Evolutionary conservation across 2,329 filamentous ascomycete genomes (phyloP).

Genomic region (Davidsoniella eucalypti): DNA sequence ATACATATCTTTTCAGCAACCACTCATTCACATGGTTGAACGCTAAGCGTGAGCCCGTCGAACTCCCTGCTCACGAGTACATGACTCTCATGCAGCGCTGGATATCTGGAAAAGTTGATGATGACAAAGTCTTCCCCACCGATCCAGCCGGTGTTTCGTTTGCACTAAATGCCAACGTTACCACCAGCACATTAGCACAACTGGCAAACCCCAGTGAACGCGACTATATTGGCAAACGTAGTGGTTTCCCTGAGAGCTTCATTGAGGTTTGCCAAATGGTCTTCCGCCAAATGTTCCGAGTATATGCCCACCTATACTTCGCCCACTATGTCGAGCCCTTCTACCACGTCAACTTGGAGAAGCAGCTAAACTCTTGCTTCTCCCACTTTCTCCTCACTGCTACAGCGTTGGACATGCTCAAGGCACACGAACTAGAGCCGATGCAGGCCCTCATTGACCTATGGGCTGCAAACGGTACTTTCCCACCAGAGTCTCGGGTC

Average conservation of each 20-base stretch:
- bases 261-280: slow-evolving; percentile 81
- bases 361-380: slow-evolving; percentile 76
- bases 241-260: slow-evolving; percentile 83
- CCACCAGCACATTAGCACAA: slow-evolving; percentile 42
- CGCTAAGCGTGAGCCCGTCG: slow-evolving; percentile 69
- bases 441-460: slow-evolving; percentile 91
- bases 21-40: slow-evolving; percentile 96
- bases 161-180: slow-evolving; percentile 43
- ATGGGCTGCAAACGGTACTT: slow-evolving; percentile 76
- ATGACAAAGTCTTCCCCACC: slow-evolving; percentile 78
- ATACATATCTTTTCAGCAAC: slow-evolving; percentile 33
- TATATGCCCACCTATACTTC: slow-evolving; percentile 96
- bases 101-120: slow-evolving; percentile 92
- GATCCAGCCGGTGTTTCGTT: slow-evolving; percentile 57
- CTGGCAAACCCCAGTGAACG: slow-evolving; percentile 43
- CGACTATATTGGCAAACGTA: slow-evolving; percentile 79
- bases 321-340: slow-evolving; percentile 78
- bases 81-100: slow-evolving; percentile 92
- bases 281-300: slow-evolving; percentile 96
- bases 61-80: slow-evolving; percentile 84
- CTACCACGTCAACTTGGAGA: slow-evolving; percentile 66
- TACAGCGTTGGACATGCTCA: slow-evolving; percentile 67
- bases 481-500: slow-evolving; percentile 58
- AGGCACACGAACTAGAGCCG: slow-evolving; percentile 79
- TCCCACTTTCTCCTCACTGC: slow-evolving; percentile 70